These are phyloP conservation scores for Lachnellula subtilissima DNA, from an alignment of 2,329 filamentous ascomycete species.

Conservation along the genomic window DNA sequence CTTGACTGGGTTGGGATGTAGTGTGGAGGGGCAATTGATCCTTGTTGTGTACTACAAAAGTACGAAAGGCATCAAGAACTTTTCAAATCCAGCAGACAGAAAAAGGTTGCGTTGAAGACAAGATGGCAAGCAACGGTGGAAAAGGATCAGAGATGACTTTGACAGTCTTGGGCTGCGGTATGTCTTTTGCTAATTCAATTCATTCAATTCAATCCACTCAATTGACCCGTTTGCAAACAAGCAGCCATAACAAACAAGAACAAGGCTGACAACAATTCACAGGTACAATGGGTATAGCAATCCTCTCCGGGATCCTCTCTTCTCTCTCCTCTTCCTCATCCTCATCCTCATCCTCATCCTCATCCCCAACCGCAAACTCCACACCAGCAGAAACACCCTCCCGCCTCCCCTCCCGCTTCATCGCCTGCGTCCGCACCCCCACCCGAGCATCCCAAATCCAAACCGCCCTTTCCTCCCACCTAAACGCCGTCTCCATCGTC, in stretches of 20 bases:
- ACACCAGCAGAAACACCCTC: not conserved
- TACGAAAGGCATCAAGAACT: too few relatives aligned
- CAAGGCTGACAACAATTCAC: slow-evolving; percentile 1
- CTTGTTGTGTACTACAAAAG: too few relatives aligned
- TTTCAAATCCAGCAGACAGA: too few relatives aligned
- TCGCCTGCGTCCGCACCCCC: slow-evolving; percentile 72
- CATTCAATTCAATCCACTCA: not conserved
- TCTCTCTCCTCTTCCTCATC: slow-evolving; percentile 54
- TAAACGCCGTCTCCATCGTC: slow-evolving; percentile 58
- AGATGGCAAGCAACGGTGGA: slow-evolving; percentile 10
- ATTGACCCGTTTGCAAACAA: not conserved
- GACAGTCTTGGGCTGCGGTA: slow-evolving; percentile 78
- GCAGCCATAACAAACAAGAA: not conserved
- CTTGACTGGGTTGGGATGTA: too few relatives aligned
- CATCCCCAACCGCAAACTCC: not conserved
- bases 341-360: slow-evolving; percentile 3
- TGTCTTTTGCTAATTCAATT: slow-evolving; percentile 29
- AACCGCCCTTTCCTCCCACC: slow-evolving; percentile 59
- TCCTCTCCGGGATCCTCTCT: slow-evolving; percentile 72
- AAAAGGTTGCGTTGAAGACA: not conserved
- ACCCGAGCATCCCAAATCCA: slow-evolving; percentile 66
- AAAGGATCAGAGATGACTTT: slow-evolving; percentile 55
- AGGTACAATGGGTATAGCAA: slow-evolving; percentile 84
- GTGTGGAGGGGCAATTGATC: too few relatives aligned
- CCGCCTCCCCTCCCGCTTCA: slow-evolving; percentile 67